Evolutionary conservation across 179 eudicot species (phyloP).

Genomic region (Beta lomatogona): DNA sequence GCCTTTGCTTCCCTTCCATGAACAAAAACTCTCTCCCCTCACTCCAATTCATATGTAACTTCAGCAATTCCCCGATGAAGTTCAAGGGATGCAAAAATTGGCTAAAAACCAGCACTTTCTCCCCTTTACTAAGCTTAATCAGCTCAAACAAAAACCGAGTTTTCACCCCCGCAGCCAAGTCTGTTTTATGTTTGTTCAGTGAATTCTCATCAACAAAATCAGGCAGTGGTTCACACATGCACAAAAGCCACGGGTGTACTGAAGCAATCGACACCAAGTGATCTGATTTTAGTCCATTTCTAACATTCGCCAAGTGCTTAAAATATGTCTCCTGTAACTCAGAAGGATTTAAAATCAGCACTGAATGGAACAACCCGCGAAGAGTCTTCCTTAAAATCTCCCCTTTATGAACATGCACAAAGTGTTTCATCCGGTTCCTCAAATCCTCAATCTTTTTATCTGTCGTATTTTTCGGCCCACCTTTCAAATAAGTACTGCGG

Average conservation of each 20-base stretch:
- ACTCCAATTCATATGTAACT: conserved; percentile 25
- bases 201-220: not conserved
- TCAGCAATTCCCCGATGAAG: conserved; percentile 20
- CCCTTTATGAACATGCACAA: conserved; percentile 57
- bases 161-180: conserved; percentile 37
- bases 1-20: conserved; percentile 35
- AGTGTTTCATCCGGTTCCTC: conserved; percentile 44
- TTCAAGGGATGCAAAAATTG: conserved; percentile 35
- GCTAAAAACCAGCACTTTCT: conserved; percentile 43
- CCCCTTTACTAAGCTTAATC: conserved; percentile 36
- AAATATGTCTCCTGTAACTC: conserved; percentile 42
- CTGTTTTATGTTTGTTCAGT: conserved; percentile 9
- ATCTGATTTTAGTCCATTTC: conserved; percentile 23
- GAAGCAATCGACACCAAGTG: conserved; percentile 32
- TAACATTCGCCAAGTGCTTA: not conserved
- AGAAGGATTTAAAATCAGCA: conserved; percentile 54
- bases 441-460: conserved; percentile 26
- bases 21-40: conserved; percentile 25
- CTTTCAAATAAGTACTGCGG: not conserved
- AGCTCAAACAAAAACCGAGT: conserved; percentile 38
- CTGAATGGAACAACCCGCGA: conserved; percentile 57
- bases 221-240: not conserved
- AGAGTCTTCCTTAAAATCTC: conserved; percentile 39
- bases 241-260: conserved; percentile 34
- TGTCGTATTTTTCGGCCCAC: not conserved